phyloP scores from a whole-genome alignment of 2,329 filamentous ascomycete genomes.

The Epichloe scottii region DNA sequence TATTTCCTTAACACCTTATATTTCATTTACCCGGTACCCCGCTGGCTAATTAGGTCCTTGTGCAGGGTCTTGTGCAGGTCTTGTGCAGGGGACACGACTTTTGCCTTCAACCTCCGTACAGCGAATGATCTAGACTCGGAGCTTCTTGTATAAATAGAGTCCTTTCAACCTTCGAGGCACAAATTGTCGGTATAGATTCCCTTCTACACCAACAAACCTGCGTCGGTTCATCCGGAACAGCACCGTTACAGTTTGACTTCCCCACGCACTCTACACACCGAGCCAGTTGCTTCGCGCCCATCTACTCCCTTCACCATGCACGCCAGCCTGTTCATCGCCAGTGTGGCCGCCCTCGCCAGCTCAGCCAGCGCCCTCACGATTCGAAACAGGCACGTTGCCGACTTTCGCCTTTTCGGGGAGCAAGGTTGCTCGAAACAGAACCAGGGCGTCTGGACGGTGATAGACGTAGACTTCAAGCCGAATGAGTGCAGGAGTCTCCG shows the following conservation, averaged over 20 bases:
- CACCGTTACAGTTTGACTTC: background rate
- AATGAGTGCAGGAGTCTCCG: slow-evolving; percentile 11
- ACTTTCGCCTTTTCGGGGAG: slow-evolving; percentile 14
- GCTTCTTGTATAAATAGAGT: too few species aligned
- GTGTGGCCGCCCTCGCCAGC: slow-evolving; percentile 7
- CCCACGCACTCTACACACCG: background rate
- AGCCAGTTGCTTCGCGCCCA: background rate
- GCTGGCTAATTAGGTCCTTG: too few species aligned
- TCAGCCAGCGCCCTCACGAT: slow-evolving; percentile 8
- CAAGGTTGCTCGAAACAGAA: slow-evolving; percentile 11
- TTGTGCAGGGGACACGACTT: too few species aligned
- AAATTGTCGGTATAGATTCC: too few species aligned
- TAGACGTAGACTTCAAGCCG: slow-evolving; percentile 11
- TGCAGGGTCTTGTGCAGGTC: too few species aligned
- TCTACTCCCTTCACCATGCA: slow-evolving; percentile 3
- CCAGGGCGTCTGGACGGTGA: slow-evolving; percentile 15
- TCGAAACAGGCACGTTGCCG: slow-evolving; percentile 13
- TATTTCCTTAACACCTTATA: too few species aligned
- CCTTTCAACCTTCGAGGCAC: too few species aligned
- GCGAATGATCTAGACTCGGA: too few species aligned
- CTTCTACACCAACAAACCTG: too few species aligned
- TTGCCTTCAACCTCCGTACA: too few species aligned
- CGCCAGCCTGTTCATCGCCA: slow-evolving; percentile 8
- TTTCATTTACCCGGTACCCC: too few species aligned
- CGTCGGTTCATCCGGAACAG: background rate